Evolutionary conservation across 805 yeast genomes (phyloP), one percentile per base, ranked within the genome.

Genomic region (Sugiyamaella smithiae): DNA sequence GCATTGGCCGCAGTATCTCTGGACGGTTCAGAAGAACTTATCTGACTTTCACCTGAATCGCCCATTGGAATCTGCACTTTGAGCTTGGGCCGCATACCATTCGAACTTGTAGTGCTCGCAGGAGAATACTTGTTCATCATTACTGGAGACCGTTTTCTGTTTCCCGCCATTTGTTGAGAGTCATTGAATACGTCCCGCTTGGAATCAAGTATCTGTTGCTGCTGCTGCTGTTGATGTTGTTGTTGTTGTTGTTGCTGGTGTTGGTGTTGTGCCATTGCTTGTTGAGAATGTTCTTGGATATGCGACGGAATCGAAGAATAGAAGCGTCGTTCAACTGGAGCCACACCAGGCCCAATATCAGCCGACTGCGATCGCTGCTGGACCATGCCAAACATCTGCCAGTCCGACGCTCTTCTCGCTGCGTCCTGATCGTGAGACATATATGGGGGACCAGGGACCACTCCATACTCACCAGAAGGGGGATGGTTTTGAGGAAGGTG

Each of bases 11-110:
- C 23, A 25, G 43, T 66, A 12, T 40, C 54, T 50, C 37, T 59
- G 46, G 54, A 62, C 46, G 51, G 44, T 14, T 47, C 49, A 22
- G 51, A 43, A 2, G 56, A 38, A 36, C 45, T 48, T 41, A 45
- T 57, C 46, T 44, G 57, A 48, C 51, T 41, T 23, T 52, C 56
- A 16, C 54, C 49, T 5, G 58, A 51, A 22, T 58, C 57, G 24
- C 57, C 58, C 45, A 47, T 41, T n/a, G 72, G 72, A 33, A 68
- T 68, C 38, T 64, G 66, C 8, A 68, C 69, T 51, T 65, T 69
- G 9, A 68, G 60, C 43, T 67, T 67, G 4, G 73, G 73, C 36
- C 70, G 56, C 48, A 54, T 26, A 19, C 38, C 38, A 12, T 35
- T 35, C 5, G 38, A 35, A 20, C 38, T 35, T 5, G 38, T 19